Conservation (phyloP, 768 basidiomycete genomes). For the Macrolepiota dolichaula region DNA sequence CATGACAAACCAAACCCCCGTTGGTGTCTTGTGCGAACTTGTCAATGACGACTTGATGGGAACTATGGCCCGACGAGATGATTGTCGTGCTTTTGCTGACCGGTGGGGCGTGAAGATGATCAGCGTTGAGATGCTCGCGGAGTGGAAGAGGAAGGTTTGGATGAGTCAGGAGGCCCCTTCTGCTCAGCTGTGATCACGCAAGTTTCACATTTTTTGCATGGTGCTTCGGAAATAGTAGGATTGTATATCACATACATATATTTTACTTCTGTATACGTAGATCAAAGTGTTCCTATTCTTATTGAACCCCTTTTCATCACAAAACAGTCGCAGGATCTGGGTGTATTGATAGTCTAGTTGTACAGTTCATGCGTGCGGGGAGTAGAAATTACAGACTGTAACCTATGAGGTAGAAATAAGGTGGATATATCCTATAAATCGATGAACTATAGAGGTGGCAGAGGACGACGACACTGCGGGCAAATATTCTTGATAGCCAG, state of each 20-base stretch:
- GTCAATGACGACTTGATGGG: conserved; percentile 90
- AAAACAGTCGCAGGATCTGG: neutral
- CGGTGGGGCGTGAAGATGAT: conserved; percentile 91
- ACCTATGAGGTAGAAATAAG: neutral
- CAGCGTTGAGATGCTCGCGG: conserved; percentile 80
- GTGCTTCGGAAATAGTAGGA: neutral
- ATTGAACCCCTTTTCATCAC: neutral
- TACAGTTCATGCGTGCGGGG: neutral
- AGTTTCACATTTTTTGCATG: neutral
- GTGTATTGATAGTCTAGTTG: neutral
- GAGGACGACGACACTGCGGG: conserved; percentile 82
- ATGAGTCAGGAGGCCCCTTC: neutral
- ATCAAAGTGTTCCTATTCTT: neutral
- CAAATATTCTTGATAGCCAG: conserved; percentile 88
- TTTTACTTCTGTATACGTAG: conserved; percentile 1
- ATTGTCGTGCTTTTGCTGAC: conserved; percentile 89
- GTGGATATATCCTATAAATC: neutral
- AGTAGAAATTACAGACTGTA: conserved; percentile 8
- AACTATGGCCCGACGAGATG: conserved; percentile 92
- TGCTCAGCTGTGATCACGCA: neutral
- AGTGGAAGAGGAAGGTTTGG: conserved; percentile 37
- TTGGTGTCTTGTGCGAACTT: conserved; percentile 90
- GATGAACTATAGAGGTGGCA: conserved; percentile 66
- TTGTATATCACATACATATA: neutral
- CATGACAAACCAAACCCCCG: conserved; percentile 64